Evolutionary conservation across 495 filamentous ascomycete species (phyloP).

Genomic region (Hypoxylon lenormandii): DNA sequence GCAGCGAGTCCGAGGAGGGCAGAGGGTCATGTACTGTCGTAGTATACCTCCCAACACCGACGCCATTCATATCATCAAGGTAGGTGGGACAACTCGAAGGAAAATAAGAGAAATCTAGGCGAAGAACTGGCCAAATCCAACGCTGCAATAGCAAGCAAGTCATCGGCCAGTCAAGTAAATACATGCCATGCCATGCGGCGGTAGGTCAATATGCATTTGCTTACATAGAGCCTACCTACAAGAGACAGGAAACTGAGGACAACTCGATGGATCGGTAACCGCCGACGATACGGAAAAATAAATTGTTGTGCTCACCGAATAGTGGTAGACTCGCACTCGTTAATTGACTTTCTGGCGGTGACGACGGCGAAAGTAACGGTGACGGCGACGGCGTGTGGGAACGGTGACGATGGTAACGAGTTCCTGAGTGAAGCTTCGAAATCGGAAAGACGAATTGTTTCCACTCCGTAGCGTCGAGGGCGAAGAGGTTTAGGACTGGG

Average conservation of each 20-base stretch:
- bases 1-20: constrained; percentile 21
- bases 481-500: constrained; percentile 8
- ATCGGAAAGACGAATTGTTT: constrained; percentile 21
- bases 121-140: constrained; percentile 13
- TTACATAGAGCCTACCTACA: background rate
- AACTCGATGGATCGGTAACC: constrained; percentile 3
- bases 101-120: constrained; percentile 1
- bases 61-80: background rate
- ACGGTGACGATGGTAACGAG: background rate
- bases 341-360: background rate
- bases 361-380: background rate
- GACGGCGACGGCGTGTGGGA: background rate
- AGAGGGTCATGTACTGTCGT: background rate
- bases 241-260: background rate
- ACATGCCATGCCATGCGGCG: constrained; percentile 8
- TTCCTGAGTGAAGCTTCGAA: constrained; percentile 3
- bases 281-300: constrained; percentile 9
- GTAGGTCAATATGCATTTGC: constrained; percentile 16
- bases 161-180: constrained; percentile 27
- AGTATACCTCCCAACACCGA: background rate
- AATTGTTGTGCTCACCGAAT: constrained; percentile 13
- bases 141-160: constrained; percentile 21
- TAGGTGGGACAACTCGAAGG: constrained; percentile 16
- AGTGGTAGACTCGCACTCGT: background rate
- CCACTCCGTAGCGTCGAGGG: constrained; percentile 12